These are phyloP conservation scores for Colletotrichum sp. DNA, from an alignment of 2,329 filamentous ascomycete genomes.

Conservation along the genomic window DNA sequence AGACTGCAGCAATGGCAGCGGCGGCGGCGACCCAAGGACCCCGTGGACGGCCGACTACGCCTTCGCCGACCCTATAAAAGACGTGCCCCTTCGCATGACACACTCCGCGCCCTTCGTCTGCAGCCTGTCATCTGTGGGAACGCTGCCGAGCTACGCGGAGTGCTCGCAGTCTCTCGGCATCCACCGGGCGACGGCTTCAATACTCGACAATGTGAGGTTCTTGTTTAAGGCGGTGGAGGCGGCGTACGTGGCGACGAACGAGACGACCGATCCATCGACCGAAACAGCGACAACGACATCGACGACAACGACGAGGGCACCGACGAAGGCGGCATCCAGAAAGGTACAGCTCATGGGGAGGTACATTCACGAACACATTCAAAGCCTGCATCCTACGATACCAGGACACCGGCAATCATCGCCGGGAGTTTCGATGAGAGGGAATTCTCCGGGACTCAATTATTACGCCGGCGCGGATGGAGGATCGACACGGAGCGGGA, in stretches of 20 bases:
- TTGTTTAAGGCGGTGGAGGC: constrained; percentile 45
- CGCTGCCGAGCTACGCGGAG: constrained; percentile 45
- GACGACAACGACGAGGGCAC: neutral
- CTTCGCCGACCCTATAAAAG: constrained; percentile 39
- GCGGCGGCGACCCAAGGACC: neutral
- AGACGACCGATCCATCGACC: neutral
- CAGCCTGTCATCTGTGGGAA: constrained; percentile 37
- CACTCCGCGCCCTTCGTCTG: constrained; percentile 47
- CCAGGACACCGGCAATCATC: neutral
- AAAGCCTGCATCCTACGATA: neutral
- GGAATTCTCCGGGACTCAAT: neutral
- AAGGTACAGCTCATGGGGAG: neutral
- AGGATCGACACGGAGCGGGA: neutral
- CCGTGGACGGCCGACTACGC: constrained; percentile 39
- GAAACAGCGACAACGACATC: neutral
- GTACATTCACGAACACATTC: constrained; percentile 6
- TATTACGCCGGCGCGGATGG: neutral
- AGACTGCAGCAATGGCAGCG: neutral
- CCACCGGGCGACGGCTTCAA: constrained; percentile 50
- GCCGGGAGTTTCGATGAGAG: neutral
- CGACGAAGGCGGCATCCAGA: neutral
- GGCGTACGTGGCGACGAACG: neutral
- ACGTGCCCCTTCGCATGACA: constrained; percentile 44
- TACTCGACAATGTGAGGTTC: constrained; percentile 57
- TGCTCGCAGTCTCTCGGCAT: constrained; percentile 46